Evolutionary conservation across 2,329 filamentous ascomycete species (phyloP), one percentile per base, ranked within the genome.

Genomic region (Diaporthe batatas): DNA sequence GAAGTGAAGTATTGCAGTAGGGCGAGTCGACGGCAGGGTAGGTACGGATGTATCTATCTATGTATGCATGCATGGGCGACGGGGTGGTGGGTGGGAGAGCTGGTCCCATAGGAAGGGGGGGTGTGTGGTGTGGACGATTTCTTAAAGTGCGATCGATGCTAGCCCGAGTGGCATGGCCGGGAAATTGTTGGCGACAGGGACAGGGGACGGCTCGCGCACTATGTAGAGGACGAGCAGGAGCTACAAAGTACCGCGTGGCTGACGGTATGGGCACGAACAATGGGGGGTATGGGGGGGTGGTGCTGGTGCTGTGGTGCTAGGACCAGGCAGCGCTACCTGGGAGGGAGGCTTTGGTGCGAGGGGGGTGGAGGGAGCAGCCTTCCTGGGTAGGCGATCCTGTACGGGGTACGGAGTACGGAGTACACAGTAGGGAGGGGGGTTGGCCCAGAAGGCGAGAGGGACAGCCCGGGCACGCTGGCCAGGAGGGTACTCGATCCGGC

Each of bases 141-240:
- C 71, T 73, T 72, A 69, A 71, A 74, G 71, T 70, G 73, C 67
- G 57, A 59, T 70, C 62, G 73, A 68, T 74, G 68, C 71, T 73
- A 74, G 73, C 67, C 54, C 49, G 53, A 70, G 65, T 70, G 70
- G 70, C 55, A 72, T 72, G 72, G 70, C 70, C 67, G 71, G 65
- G 73, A 74, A 73, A 74, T 74, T 74, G 71, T 74, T 73, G 71
- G 71, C 57, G 73, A 70, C 73, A 73, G 71, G 71, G 65, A 73
- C 68, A 70, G 68, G 68, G 68, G 68, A 59, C 32, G 42, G 53
- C 55, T 49, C 44, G 44, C 42, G 55, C 25, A 54, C 47, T 29
- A 70, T 55, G 58, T 49, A 51, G 42, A 59, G 57, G 54, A 58
- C 23, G n/a, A 58, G 68, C 12, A 57, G 53, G 54, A 70, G 54